Conservation (phyloP, 495 filamentous ascomycete species). For the Terfezia claveryi region DNA sequence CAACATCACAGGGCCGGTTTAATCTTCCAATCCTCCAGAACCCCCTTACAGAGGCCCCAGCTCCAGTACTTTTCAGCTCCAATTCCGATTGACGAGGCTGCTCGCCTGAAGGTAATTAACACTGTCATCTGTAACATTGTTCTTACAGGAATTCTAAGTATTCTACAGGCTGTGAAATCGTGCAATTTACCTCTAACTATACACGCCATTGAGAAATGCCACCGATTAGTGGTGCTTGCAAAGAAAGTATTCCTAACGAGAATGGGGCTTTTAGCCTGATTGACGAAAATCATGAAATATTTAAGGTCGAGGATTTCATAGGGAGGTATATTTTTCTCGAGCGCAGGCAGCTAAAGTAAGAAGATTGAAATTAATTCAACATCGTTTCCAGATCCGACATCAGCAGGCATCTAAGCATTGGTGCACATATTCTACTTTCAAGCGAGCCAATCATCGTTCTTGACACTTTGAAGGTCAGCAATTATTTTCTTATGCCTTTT, state of each 20-base stretch:
- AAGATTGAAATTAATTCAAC: not conserved
- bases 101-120: too few species aligned
- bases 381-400: slow-evolving; percentile 13
- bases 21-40: slow-evolving; percentile 21
- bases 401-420: slow-evolving; percentile 19
- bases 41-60: slow-evolving; percentile 8
- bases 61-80: too few species aligned
- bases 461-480: slow-evolving; percentile 21
- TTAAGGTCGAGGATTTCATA: slow-evolving; percentile 16
- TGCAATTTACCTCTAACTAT: slow-evolving; percentile 9
- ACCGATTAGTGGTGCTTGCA: slow-evolving; percentile 11
- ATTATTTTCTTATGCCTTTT: not conserved
- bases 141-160: too few species aligned
- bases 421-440: slow-evolving; percentile 21
- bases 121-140: too few species aligned
- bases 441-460: slow-evolving; percentile 21
- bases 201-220: slow-evolving; percentile 8
- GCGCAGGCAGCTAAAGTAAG: too few species aligned
- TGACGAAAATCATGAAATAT: slow-evolving; percentile 17
- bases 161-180: slow-evolving; percentile 19
- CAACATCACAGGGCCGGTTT: slow-evolving; percentile 10
- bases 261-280: slow-evolving; percentile 22
- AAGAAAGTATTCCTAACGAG: slow-evolving; percentile 17
- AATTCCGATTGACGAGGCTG: too few species aligned
- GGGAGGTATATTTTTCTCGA: not conserved